A percentile compares a stretch with the other conserved stretches of the same genome.
These are phyloP conservation scores for Talaromyces piceae DNA, from an alignment of 2,329 filamentous ascomycete species.

Conservation along the genomic window DNA sequence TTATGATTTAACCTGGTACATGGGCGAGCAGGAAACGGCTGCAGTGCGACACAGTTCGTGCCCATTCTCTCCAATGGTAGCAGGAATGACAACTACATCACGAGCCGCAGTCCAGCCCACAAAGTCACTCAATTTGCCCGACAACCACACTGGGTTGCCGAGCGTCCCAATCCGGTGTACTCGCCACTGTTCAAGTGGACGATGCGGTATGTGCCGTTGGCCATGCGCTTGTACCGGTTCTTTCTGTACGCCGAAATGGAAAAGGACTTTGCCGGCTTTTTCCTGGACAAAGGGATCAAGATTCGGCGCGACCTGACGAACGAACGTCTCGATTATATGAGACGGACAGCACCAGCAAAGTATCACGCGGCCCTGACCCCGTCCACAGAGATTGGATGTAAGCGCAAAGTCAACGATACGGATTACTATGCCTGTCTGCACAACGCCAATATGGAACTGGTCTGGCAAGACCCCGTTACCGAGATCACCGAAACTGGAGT, in stretches of 20 bases:
- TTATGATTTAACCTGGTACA: no score
- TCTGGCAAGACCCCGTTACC: conserved; percentile 34
- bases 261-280: conserved; percentile 37
- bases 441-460: conserved; percentile 35
- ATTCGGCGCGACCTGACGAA: conserved; percentile 31
- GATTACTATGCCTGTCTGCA: conserved; percentile 40
- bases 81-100: conserved; percentile 2
- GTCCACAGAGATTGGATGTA: conserved; percentile 41
- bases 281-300: conserved; percentile 29
- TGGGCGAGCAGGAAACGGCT: conserved; percentile 39
- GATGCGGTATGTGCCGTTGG: conserved; percentile 40
- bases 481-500: conserved; percentile 34
- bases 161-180: conserved; percentile 39
- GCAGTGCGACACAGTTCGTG: conserved; percentile 43
- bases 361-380: conserved; percentile 41
- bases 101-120: conserved; percentile 22
- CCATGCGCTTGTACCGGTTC: conserved; percentile 39
- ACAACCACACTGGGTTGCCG: conserved; percentile 44
- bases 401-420: conserved; percentile 42
- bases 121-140: conserved; percentile 44
- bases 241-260: conserved; percentile 40
- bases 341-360: conserved; percentile 33
- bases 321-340: conserved; percentile 38
- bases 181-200: conserved; percentile 33
- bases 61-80: conserved; percentile 36